phyloP scores from a whole-genome alignment of 192 early-diverging fungal species.

The Linnemannia elongata region DNA sequence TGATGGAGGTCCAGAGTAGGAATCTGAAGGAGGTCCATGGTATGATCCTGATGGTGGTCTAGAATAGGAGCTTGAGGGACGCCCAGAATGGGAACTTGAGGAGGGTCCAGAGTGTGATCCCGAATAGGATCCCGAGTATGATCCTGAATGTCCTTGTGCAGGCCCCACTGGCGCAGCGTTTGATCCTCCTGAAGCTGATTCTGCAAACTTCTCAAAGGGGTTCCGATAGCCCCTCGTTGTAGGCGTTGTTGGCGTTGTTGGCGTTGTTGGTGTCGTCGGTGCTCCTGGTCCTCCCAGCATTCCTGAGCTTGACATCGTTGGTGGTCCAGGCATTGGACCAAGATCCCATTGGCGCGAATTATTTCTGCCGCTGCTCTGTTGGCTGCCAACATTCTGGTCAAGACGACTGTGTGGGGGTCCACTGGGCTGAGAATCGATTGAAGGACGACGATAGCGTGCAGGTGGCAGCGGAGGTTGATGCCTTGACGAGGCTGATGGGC shows the following conservation, averaged over 20 bases:
- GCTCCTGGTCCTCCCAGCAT: background rate
- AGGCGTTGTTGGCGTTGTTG: background rate
- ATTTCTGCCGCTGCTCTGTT: background rate
- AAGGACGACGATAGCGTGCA: background rate
- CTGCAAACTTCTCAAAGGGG: conserved; percentile 8
- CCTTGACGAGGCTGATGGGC: background rate
- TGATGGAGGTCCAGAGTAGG: background rate
- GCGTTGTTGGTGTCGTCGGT: background rate
- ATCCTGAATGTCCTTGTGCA: background rate
- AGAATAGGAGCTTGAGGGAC: background rate
- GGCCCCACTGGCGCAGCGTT: background rate
- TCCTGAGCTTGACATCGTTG: background rate
- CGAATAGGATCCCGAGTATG: background rate
- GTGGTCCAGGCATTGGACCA: background rate
- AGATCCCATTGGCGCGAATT: background rate
- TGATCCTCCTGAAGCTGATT: background rate
- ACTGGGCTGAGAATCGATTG: background rate
- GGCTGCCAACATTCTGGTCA: background rate
- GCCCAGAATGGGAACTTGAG: background rate
- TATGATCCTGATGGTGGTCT: background rate
- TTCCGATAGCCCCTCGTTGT: background rate
- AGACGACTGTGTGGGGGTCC: background rate
- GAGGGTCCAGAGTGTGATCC: background rate
- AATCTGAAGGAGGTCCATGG: background rate
- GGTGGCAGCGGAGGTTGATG: background rate